These are phyloP conservation scores for Eutypella sp. DNA, from an alignment of 2,329 filamentous ascomycete genomes.

Conservation along the genomic window DNA sequence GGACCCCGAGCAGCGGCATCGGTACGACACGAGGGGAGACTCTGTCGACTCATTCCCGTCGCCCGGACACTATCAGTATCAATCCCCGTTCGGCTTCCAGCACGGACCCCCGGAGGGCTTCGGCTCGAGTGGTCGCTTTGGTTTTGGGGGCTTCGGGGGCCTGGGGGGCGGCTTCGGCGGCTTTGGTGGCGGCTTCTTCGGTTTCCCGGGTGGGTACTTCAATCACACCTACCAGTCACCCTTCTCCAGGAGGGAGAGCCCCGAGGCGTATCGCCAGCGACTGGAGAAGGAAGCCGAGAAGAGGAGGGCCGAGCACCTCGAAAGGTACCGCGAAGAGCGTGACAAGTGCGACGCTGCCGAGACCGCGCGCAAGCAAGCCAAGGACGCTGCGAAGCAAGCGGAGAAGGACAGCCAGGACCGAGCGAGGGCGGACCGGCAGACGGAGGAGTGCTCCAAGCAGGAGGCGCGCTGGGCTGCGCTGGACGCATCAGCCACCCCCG, in stretches of 20 bases:
- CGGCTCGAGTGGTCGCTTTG: not conserved
- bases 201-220: not conserved
- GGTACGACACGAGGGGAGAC: slow-evolving; percentile 20
- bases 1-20: slow-evolving; percentile 10
- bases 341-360: slow-evolving; percentile 1
- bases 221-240: not conserved
- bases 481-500: slow-evolving; percentile 10
- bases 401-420: slow-evolving; percentile 4
- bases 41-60: no score
- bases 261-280: not conserved
- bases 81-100: not conserved
- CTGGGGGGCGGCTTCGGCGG: not conserved
- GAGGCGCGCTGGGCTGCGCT: slow-evolving; percentile 13
- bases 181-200: not conserved
- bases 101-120: no score
- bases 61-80: not conserved
- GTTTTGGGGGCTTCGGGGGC: not conserved
- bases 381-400: slow-evolving; percentile 5
- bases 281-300: not conserved
- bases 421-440: not conserved
- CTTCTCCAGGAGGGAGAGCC: not conserved
- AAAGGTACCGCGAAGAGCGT: slow-evolving; percentile 1
- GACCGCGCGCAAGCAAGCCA: slow-evolving; percentile 2
- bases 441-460: slow-evolving; percentile 11
- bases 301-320: not conserved